These are phyloP conservation scores for Pichia membranifaciens DNA, from an alignment of 805 yeast genomes.

Conservation along the genomic window DNA sequence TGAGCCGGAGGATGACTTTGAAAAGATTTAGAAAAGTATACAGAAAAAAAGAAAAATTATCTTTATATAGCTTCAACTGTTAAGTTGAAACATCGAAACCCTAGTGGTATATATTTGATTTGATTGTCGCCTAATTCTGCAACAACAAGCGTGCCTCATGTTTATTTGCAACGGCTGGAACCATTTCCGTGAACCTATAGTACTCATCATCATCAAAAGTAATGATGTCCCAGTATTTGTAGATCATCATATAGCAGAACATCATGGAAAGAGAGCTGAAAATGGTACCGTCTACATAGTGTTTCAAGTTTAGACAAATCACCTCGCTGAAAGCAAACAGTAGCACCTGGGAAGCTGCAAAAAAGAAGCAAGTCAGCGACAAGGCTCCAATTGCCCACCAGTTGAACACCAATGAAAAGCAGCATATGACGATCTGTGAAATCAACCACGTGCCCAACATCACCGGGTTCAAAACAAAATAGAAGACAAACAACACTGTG, in stretches of 20 bases:
- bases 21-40: slow-evolving; percentile 17
- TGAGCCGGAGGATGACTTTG: slow-evolving; percentile 26
- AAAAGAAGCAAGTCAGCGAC: slow-evolving; percentile 61
- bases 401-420: slow-evolving; percentile 56
- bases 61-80: too few relatives aligned
- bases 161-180: slow-evolving; percentile 18
- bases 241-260: slow-evolving; percentile 88
- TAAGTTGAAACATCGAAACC: too few relatives aligned
- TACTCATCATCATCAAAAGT: slow-evolving; percentile 94
- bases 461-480: slow-evolving; percentile 67
- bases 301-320: slow-evolving; percentile 69
- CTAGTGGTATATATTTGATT: not conserved
- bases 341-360: slow-evolving; percentile 73
- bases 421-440: slow-evolving; percentile 63
- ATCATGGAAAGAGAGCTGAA: slow-evolving; percentile 77
- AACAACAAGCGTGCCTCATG: slow-evolving; percentile 13
- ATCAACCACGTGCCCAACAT: slow-evolving; percentile 56
- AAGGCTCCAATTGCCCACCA: slow-evolving; percentile 92
- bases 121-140: slow-evolving; percentile 6
- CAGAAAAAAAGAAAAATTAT: not conserved
- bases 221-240: slow-evolving; percentile 94
- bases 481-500: slow-evolving; percentile 60
- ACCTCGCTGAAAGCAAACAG: slow-evolving; percentile 59
- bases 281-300: slow-evolving; percentile 86
- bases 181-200: slow-evolving; percentile 30